Base-by-base conservation (phyloP, 2,329 filamentous ascomycete species). In the Trichoderma aggressivum region DNA sequence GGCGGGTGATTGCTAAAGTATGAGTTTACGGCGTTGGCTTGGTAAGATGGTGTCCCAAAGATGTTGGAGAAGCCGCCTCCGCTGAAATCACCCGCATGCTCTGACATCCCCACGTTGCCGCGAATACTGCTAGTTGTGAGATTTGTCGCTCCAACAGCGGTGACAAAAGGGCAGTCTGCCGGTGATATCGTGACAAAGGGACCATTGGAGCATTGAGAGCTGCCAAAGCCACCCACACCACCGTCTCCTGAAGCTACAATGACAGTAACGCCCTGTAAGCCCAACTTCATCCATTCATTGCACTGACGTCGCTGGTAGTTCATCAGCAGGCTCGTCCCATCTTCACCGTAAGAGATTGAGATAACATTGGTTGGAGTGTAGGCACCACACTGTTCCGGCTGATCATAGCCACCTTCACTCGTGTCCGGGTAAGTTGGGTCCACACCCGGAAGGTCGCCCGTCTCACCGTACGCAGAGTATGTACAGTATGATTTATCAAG, bases 281-380 rank as follows among this genome's bases (percentile, higher is more conserved):
- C 86, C 2, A 88, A 82, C 78, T 88, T 88, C 82, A 87, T 82
- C 76, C 85, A 87, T 79, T 88, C 85, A 70, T 80, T 77, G 76
- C 86, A 88, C 75, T 88, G 86, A 5, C 86, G 80, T 50, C 80
- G 74, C 74, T 85, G 82, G 75, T 88, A 89, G 70, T 78, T 79
- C 7, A 79, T 78, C 1, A 84, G 82, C 7, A 86, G 77, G 61
- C 84, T 83, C 11, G 79, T 82, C 77, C 88, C 86, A 73, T 85
- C 84, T 74, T 85, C 84, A n/a, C 80, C 82, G 76, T 89, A 89
- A 12, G 84, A 86, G 30, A 85, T 85, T 24, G 81, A 85, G 72
- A 88, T 84, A 70, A 88, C 86, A 70, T 88, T 86, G 12, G 86
- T 84, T 12, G 83, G 75, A 4, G 69, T 66, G 62, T 78, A 82